Percentiles rank a stretch among this genome's conserved stretches.
These are phyloP conservation scores for Monoraphidium neglectum DNA, from an alignment of 139 green algal genomes.

Conservation along the genomic window DNA sequence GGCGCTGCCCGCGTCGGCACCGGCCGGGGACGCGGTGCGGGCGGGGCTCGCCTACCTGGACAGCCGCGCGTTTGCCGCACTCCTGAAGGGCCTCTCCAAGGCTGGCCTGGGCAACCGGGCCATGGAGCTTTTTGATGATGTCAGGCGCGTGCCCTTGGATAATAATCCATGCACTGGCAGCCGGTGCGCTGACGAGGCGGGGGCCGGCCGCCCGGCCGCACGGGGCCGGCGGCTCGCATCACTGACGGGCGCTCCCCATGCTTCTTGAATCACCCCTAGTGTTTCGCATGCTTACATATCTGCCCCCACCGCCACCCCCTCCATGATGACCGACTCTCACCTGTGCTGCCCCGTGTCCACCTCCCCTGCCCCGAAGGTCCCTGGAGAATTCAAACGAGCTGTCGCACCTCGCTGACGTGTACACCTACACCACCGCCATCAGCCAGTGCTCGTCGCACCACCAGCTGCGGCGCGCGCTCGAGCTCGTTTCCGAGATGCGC, in stretches of 20 bases:
- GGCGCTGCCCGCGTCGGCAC: slow-evolving; percentile 51
- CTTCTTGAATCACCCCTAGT: too few species aligned
- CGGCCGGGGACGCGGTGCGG: slow-evolving; percentile 44
- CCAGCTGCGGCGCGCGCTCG: slow-evolving; percentile 59
- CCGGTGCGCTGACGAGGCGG: too few species aligned
- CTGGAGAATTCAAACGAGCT: slow-evolving; percentile 46
- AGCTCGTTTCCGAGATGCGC: slow-evolving; percentile 67
- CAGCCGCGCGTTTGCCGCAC: slow-evolving; percentile 45
- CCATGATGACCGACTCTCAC: too few species aligned
- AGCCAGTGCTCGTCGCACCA: slow-evolving; percentile 63
- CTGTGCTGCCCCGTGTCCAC: too few species aligned
- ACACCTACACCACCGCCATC: slow-evolving; percentile 74
- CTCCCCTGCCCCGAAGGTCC: slow-evolving; percentile 30
- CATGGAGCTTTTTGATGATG: slow-evolving; percentile 67
- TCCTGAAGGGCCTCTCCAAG: slow-evolving; percentile 71
- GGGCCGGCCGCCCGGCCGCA: too few species aligned
- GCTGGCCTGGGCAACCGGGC: slow-evolving; percentile 43
- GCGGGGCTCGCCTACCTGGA: slow-evolving; percentile 62
- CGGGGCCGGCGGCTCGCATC: too few species aligned
- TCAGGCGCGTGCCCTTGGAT: too few species aligned
- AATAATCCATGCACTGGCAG: too few species aligned
- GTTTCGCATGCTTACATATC: too few species aligned
- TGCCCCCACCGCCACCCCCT: too few species aligned
- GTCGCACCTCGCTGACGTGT: slow-evolving; percentile 57
- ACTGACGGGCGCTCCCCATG: too few species aligned